Conservation (phyloP, 106 monocot species). For the Allium cepa region DNA sequence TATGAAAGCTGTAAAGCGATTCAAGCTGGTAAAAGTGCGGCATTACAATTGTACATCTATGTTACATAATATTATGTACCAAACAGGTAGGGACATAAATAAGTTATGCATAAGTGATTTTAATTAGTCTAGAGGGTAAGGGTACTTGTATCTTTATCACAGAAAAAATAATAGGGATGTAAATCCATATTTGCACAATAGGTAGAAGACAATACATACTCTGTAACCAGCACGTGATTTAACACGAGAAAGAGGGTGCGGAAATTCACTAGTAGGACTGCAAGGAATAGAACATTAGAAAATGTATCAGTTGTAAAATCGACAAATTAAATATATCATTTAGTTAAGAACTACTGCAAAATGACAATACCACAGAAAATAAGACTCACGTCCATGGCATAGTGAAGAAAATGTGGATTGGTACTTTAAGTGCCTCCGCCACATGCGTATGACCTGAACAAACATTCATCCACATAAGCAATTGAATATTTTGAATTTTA, state of each 20-base stretch:
- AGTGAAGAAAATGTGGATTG: constrained; percentile 97
- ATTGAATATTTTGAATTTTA: constrained; percentile 15
- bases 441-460: constrained; percentile 98
- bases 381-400: constrained; percentile 99
- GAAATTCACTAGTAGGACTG: constrained; percentile 98
- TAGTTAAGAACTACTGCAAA: neutral
- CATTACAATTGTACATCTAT: too few species aligned
- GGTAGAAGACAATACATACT: constrained; percentile 31
- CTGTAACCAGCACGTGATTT: constrained; percentile 81
- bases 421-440: constrained; percentile 92
- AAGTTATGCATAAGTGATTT: too few species aligned
- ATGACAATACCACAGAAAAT: neutral
- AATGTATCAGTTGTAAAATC: neutral
- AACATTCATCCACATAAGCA: constrained; percentile 45
- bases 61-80: too few species aligned
- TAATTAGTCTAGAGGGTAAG: too few species aligned
- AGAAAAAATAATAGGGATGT: too few species aligned
- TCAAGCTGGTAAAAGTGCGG: neutral
- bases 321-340: neutral
- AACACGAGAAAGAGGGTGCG: constrained; percentile 97
- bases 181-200: neutral
- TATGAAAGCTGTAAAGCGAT: constrained; percentile 35
- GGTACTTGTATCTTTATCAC: too few species aligned
- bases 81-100: too few species aligned
- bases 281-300: neutral